A percentile compares a stretch with the other conserved stretches of the same genome.
Evolutionary conservation across 2,329 filamentous ascomycete genomes (phyloP).

Genomic region (Colletotrichum salicis): DNA sequence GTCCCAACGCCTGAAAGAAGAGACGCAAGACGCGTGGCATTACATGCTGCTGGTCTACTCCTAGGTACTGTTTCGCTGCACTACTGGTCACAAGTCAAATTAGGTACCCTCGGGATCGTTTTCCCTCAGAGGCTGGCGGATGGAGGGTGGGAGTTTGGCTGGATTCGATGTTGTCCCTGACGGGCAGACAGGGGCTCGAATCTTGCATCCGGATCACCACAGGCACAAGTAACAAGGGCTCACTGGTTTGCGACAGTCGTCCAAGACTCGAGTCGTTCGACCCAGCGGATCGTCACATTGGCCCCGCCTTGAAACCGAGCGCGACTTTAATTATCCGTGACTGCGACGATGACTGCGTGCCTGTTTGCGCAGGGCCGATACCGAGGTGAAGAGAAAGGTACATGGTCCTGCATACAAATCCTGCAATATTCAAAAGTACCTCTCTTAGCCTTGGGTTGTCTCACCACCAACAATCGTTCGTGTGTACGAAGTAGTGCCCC

Average conservation of each 20-base stretch:
- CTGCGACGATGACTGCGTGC: background rate
- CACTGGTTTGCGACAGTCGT: background rate
- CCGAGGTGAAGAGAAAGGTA: background rate
- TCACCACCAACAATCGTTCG: slow-evolving; percentile 29
- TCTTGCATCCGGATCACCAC: slow-evolving; percentile 27
- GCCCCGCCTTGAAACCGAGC: slow-evolving; percentile 22
- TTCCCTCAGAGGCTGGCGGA: background rate
- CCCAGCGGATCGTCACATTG: slow-evolving; percentile 27
- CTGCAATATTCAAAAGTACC: background rate
- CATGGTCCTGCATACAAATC: background rate
- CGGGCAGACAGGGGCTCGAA: slow-evolving; percentile 4
- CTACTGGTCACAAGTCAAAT: background rate
- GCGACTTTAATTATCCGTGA: too few relatives aligned
- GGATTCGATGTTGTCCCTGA: slow-evolving; percentile 11
- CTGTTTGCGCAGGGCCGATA: background rate
- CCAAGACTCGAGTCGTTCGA: slow-evolving; percentile 11
- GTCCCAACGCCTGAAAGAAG: background rate
- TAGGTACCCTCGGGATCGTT: slow-evolving; percentile 1
- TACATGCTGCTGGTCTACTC: background rate
- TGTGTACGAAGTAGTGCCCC: background rate
- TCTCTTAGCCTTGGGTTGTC: slow-evolving; percentile 38
- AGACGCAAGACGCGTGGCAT: slow-evolving; percentile 30
- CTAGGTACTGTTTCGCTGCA: background rate
- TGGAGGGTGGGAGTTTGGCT: slow-evolving; percentile 19
- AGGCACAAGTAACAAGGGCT: background rate